A percentile compares a stretch with the other conserved stretches of the same genome.
phyloP scores from a whole-genome alignment of 106 monocot genomes.

The Dendrobium huoshanense region DNA sequence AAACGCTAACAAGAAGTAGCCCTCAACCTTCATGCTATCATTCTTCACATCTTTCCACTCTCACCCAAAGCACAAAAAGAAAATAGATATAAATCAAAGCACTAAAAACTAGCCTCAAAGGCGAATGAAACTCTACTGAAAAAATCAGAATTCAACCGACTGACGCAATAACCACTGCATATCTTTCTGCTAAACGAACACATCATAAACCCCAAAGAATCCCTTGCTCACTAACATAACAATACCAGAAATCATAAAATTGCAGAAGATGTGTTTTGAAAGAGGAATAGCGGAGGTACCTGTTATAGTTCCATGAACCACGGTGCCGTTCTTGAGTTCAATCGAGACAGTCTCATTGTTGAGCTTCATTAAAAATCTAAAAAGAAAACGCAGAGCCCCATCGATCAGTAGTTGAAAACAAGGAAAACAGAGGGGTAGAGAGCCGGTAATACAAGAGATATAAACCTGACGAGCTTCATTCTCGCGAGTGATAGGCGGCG shows the following conservation, averaged over 20 bases:
- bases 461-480: slow-evolving; percentile 33
- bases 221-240: neutral
- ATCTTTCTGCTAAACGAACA: neutral
- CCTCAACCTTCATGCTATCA: neutral
- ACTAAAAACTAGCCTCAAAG: no score
- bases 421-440: neutral
- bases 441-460: neutral
- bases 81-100: no score
- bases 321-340: slow-evolving; percentile 55
- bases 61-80: no score
- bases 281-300: slow-evolving; percentile 15
- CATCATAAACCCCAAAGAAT: neutral
- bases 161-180: neutral
- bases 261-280: neutral
- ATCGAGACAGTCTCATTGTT: slow-evolving; percentile 71
- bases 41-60: neutral
- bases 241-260: neutral
- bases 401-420: neutral
- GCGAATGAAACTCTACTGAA: no score
- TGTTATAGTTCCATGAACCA: slow-evolving; percentile 58
- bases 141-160: neutral
- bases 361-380: slow-evolving; percentile 57
- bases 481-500: slow-evolving; percentile 4
- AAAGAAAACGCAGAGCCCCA: neutral
- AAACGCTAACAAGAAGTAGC: no score